phyloP scores from a whole-genome alignment of 495 filamentous ascomycete species.

The Penicillium turbatum region DNA sequence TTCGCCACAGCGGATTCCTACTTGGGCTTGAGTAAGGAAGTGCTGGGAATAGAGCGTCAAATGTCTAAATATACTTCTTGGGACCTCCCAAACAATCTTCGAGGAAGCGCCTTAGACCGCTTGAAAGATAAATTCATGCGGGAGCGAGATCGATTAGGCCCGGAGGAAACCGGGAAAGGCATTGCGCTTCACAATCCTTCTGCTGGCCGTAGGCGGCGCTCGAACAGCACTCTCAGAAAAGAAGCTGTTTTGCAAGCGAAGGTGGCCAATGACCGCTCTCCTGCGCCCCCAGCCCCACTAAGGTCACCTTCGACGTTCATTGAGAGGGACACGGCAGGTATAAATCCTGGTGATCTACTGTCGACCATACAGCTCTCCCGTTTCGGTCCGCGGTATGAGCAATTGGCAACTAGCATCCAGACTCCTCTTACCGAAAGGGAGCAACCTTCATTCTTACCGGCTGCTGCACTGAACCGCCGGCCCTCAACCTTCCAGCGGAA shows the following conservation, averaged over 20 bases:
- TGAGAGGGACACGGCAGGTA: constrained; percentile 33
- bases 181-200: constrained; percentile 91
- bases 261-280: constrained; percentile 28
- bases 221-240: constrained; percentile 71
- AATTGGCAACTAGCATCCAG: constrained; percentile 27
- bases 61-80: constrained; percentile 90
- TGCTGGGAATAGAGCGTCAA: constrained; percentile 81
- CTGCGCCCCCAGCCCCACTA: constrained; percentile 15
- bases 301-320: constrained; percentile 9
- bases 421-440: constrained; percentile 60
- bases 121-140: constrained; percentile 90
- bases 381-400: constrained; percentile 41
- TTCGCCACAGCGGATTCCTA: constrained; percentile 92
- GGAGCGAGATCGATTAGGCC: constrained; percentile 77
- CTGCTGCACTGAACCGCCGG: constrained; percentile 25
- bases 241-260: constrained; percentile 73
- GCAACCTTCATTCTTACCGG: constrained; percentile 52
- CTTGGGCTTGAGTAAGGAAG: constrained; percentile 84
- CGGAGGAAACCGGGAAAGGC: constrained; percentile 84
- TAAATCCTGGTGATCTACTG: constrained; percentile 74
- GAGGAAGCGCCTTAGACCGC: constrained; percentile 75
- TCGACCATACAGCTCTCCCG: constrained; percentile 74
- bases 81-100: constrained; percentile 86
- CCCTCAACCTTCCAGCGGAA: constrained; percentile 57
- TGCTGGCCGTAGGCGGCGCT: constrained; percentile 60